A percentile compares a stretch with the other conserved stretches of the same genome.
Conservation (phyloP, 495 filamentous ascomycete species). For the Xylaria curta region DNA sequence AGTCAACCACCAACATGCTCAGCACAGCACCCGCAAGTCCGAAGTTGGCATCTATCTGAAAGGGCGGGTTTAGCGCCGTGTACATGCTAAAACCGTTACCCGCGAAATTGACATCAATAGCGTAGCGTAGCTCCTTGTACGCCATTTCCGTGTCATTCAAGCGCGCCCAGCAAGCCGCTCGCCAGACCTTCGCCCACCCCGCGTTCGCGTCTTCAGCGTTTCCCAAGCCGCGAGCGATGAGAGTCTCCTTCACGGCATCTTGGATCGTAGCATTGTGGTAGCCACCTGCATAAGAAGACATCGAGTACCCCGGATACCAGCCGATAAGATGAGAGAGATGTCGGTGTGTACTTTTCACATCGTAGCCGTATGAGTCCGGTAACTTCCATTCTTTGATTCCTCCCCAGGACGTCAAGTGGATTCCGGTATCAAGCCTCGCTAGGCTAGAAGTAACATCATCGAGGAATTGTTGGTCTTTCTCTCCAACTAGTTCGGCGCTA, state of each 20-base stretch:
- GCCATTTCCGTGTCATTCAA: slow-evolving; percentile 56
- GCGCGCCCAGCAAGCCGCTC: slow-evolving; percentile 57
- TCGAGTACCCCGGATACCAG: slow-evolving; percentile 59
- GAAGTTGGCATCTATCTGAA: slow-evolving; percentile 66
- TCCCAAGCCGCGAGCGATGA: slow-evolving; percentile 41
- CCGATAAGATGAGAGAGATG: slow-evolving; percentile 60
- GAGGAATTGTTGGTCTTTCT: slow-evolving; percentile 40
- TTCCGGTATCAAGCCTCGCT: slow-evolving; percentile 48
- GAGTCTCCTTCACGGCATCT: slow-evolving; percentile 49
- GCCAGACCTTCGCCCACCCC: slow-evolving; percentile 64
- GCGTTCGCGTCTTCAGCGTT: slow-evolving; percentile 50
- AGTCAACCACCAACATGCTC: slow-evolving; percentile 52
- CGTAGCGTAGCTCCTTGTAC: slow-evolving; percentile 29
- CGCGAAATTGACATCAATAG: slow-evolving; percentile 58
- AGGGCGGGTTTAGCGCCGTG: slow-evolving; percentile 36
- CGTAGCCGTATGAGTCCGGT: slow-evolving; percentile 38
- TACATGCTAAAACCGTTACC: slow-evolving; percentile 57
- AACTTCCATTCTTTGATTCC: slow-evolving; percentile 59
- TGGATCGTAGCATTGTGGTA: slow-evolving; percentile 43
- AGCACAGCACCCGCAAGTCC: slow-evolving; percentile 54
- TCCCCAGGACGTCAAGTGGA: slow-evolving; percentile 56
- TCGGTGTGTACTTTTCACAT: slow-evolving; percentile 55
- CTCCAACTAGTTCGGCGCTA: slow-evolving; percentile 24
- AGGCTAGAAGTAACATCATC: slow-evolving; percentile 38
- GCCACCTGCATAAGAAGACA: slow-evolving; percentile 40